Percentiles rank a stretch among this genome's conserved stretches.
These are phyloP conservation scores for Boletellus ananas DNA, from an alignment of 768 basidiomycete genomes.

Conservation along the genomic window DNA sequence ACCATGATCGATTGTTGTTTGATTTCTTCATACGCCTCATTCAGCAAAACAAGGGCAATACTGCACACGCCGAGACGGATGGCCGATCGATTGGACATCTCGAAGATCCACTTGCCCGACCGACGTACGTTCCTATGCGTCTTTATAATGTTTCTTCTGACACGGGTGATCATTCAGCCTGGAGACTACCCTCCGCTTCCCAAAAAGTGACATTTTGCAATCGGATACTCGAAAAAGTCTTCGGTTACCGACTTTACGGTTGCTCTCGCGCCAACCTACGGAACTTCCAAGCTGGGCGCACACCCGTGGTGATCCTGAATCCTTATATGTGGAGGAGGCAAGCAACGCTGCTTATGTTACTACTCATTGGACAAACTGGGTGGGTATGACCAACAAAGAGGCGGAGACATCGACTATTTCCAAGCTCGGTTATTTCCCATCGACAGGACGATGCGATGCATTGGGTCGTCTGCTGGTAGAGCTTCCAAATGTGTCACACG, in stretches of 20 bases:
- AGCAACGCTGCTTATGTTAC: neutral
- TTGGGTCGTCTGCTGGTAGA: neutral
- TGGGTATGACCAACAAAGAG: neutral
- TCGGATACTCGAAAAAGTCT: neutral
- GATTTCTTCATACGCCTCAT: slow-evolving; percentile 8
- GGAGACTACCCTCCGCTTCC: neutral
- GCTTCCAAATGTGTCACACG: neutral
- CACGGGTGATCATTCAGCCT: neutral
- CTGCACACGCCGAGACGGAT: neutral
- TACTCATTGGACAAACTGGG: neutral
- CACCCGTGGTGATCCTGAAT: neutral
- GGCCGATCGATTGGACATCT: neutral
- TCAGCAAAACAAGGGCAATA: neutral
- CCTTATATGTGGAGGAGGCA: neutral
- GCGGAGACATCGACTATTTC: neutral
- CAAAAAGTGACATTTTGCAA: neutral
- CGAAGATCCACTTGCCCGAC: neutral
- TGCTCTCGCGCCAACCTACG: neutral
- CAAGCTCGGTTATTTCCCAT: neutral
- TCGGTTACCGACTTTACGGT: neutral
- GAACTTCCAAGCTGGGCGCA: neutral
- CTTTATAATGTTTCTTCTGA: neutral
- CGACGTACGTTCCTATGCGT: neutral
- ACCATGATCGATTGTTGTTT: slow-evolving; percentile 8
- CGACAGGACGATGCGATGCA: neutral